Base-by-base conservation (phyloP, 2,329 filamentous ascomycete genomes). In the Aspergillus tamarii region DNA sequence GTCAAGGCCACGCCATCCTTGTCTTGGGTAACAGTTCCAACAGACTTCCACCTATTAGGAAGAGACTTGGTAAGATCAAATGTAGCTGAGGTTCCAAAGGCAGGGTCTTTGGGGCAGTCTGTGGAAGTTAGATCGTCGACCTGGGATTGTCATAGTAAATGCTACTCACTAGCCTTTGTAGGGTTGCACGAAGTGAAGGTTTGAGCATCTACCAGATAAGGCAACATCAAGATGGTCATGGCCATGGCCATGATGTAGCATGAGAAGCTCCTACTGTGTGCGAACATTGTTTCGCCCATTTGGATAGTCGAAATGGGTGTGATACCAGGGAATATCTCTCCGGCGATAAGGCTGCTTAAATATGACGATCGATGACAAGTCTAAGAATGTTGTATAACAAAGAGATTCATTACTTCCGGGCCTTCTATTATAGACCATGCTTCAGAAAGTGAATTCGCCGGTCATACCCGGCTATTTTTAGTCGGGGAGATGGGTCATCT, bases 31-130 rank as follows among this genome's bases (percentile, higher is more conserved):
- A 91, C 88, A 21, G 83, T 84, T 59, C 91, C 87, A 66, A 87
- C 85, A 6, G 89, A 78, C 2, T 86, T 88, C 79, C 97, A 98
- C 53, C 91, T 90, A 78, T 91, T 88, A 57, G 95, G 94, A 32
- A 83, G 79, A 65, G 92, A 92, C 67, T 90, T 83, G 39, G 87
- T 90, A 80, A 98, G 96, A 81, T 97, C 92, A 78, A 95, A 89
- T 66, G 87, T 85, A 71, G 94, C 89, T n/a, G 91, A 86, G 82
- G 88, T 91, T 62, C 92, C 93, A 5, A 98, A 87, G 1, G 93
- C 94, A 8, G 91, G 88, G 75, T 97, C 83, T 58, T 91, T 77
- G 5, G 91, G 87, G 73, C 94, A 98, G 64, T 81, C 84, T 81
- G 11, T 39, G 5, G 12, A n/a, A 11, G 21, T 55, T 55, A 39